phyloP scores from a whole-genome alignment of 2,329 filamentous ascomycete species.

The Bretziella fagacearum region DNA sequence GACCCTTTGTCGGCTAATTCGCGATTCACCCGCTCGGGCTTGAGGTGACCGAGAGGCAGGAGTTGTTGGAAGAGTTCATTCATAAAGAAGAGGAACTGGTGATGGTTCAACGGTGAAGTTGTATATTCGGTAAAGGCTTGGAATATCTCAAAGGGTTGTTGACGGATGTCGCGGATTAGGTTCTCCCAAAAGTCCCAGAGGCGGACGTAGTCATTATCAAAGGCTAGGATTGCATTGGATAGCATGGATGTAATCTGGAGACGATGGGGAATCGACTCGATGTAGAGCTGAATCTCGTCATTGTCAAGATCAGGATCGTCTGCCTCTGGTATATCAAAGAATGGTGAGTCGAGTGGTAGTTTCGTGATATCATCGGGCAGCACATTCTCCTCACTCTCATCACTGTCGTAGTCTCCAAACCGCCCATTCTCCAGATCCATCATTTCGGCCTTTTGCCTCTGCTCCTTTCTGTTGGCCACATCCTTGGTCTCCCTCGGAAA shows the following conservation, averaged over 20 bases:
- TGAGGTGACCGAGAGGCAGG: conserved; percentile 25
- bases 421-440: conserved; percentile 41
- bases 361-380: neutral
- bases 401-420: conserved; percentile 36
- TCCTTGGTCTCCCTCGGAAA: conserved; percentile 46
- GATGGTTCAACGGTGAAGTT: conserved; percentile 22
- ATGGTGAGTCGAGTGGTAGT: conserved; percentile 1
- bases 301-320: conserved; percentile 8
- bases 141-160: conserved; percentile 12
- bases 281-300: conserved; percentile 17
- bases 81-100: conserved; percentile 28
- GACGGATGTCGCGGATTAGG: conserved; percentile 30
- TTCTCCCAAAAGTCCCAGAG: conserved; percentile 41
- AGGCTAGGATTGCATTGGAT: conserved; percentile 30
- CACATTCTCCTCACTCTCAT: conserved; percentile 18
- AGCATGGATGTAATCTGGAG: conserved; percentile 44
- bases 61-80: conserved; percentile 30
- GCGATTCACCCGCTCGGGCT: conserved; percentile 25
- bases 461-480: neutral
- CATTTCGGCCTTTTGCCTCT: neutral
- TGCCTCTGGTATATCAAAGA: neutral
- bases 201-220: conserved; percentile 26
- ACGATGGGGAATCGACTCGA: conserved; percentile 43
- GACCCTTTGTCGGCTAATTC: conserved; percentile 23
- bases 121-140: conserved; percentile 10